Conservation (phyloP, 2,329 filamentous ascomycete species). For the Dactylellina haptotyla region DNA sequence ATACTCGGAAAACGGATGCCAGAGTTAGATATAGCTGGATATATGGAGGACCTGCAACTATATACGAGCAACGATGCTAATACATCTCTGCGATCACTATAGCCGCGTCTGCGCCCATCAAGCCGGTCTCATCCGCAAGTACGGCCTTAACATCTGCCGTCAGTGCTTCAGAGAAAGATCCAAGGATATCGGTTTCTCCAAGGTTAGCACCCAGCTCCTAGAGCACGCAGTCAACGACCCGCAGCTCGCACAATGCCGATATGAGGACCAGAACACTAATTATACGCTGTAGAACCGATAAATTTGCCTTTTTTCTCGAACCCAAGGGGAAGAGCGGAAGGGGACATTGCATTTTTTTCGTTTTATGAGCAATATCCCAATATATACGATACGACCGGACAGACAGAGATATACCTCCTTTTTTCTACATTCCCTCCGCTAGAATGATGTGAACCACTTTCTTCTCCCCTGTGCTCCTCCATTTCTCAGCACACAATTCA, state of each 20-base stretch:
- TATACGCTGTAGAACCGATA: slow-evolving; percentile 43
- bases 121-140: slow-evolving; percentile 99
- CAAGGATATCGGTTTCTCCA: slow-evolving; percentile 77
- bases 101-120: slow-evolving; percentile 91
- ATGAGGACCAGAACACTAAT: slow-evolving; percentile 14
- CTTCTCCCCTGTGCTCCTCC: not conserved
- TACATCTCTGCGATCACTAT: slow-evolving; percentile 55
- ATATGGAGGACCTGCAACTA: slow-evolving; percentile 16
- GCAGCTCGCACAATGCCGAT: not conserved
- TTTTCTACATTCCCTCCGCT: not conserved
- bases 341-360: slow-evolving; percentile 25
- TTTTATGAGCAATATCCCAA: slow-evolving; percentile 41
- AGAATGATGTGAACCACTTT: slow-evolving; percentile 31
- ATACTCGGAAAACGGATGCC: slow-evolving; percentile 40
- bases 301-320: slow-evolving; percentile 9
- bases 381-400: slow-evolving; percentile 40
- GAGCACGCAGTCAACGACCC: not conserved
- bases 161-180: slow-evolving; percentile 81
- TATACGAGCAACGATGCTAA: slow-evolving; percentile 53
- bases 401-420: slow-evolving; percentile 20
- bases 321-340: slow-evolving; percentile 2
- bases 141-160: slow-evolving; percentile 90
- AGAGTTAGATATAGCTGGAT: slow-evolving; percentile 57
- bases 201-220: slow-evolving; percentile 62
- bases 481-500: no score